Percentiles rank a stretch among this genome's conserved stretches.
Conservation (phyloP, 169 alveolate genomes). For the Cryptosporidium andersoni region DNA sequence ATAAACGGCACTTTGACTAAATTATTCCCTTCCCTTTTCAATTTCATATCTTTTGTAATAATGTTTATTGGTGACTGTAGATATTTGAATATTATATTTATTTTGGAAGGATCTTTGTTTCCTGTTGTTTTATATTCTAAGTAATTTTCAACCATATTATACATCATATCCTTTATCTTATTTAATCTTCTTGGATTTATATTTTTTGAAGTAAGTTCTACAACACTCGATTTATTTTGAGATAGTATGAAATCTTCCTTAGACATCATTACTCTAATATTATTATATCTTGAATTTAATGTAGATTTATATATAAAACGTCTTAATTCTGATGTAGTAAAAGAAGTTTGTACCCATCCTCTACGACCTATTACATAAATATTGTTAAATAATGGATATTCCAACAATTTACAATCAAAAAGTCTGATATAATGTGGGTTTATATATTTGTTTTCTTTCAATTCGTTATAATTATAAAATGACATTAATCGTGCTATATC, state of each 20-base stretch:
- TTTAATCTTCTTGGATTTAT: not conserved
- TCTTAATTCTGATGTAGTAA: conserved; percentile 25
- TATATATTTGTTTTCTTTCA: conserved; percentile 30
- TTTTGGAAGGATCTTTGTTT: not conserved
- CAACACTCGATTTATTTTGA: not conserved
- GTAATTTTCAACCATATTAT: conserved; percentile 61
- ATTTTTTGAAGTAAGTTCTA: conserved; percentile 5
- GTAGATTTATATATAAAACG: conserved; percentile 31
- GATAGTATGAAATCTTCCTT: conserved; percentile 45
- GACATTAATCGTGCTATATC: conserved; percentile 47
- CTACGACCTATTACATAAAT: conserved; percentile 55
- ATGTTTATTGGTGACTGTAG: conserved; percentile 14
- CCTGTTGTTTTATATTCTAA: conserved; percentile 2
- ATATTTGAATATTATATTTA: conserved; percentile 39
- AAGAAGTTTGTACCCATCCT: conserved; percentile 62
- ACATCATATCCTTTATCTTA: conserved; percentile 20
- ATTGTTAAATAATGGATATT: conserved; percentile 40
- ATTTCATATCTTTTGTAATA: conserved; percentile 19
- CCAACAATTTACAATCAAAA: not conserved
- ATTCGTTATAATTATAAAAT: conserved; percentile 27
- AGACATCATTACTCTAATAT: conserved; percentile 64
- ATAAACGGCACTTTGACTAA: conserved; percentile 7
- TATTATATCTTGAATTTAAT: not conserved
- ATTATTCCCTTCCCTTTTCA: not conserved
- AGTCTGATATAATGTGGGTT: conserved; percentile 31